Percentiles rank a stretch among this genome's conserved stretches.
Conservation (phyloP, 2,329 filamentous ascomycete species). For the Fusarium sp. region DNA sequence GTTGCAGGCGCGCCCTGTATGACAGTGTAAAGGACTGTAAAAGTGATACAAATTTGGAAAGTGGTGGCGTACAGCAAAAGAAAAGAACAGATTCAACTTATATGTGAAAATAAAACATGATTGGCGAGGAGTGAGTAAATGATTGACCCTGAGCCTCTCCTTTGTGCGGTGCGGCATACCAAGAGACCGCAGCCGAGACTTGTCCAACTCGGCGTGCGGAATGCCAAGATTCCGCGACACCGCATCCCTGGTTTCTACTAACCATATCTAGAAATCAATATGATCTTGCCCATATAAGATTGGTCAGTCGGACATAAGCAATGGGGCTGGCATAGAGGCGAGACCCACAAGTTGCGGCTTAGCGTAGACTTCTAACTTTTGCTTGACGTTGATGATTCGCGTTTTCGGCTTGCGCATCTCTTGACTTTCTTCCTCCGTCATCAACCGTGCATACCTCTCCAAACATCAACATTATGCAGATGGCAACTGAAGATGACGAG, state of each 20-base stretch:
- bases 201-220: neutral
- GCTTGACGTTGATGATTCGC: neutral
- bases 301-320: neutral
- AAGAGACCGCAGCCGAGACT: neutral
- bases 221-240: neutral
- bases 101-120: neutral
- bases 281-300: neutral
- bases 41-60: neutral
- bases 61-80: neutral
- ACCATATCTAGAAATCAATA: fast-evolving
- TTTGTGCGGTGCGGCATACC: neutral
- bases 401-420: neutral
- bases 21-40: neutral
- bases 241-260: neutral
- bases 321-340: neutral
- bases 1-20: neutral
- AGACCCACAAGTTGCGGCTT: neutral
- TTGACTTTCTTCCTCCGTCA: neutral
- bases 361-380: neutral
- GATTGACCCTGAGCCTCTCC: neutral
- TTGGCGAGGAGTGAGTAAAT: neutral
- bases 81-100: neutral
- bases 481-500: neutral
- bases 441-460: neutral
- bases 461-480: neutral